Percentiles rank a stretch among this genome's conserved stretches.
phyloP scores from a whole-genome alignment of 768 basidiomycete genomes.

The Crepidotus variabilis region DNA sequence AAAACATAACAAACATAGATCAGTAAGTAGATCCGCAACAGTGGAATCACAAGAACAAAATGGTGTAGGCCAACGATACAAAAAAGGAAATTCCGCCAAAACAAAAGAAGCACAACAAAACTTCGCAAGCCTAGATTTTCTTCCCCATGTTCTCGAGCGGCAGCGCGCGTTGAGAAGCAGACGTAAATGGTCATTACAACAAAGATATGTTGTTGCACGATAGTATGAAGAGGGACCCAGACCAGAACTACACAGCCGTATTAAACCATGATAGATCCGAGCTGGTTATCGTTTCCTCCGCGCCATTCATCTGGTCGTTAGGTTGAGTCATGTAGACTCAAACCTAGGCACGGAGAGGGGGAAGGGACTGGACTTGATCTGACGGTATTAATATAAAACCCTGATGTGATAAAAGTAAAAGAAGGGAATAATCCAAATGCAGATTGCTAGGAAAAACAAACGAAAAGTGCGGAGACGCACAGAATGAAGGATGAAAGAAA shows the following conservation, averaged over 20 bases:
- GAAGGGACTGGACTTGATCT: not conserved
- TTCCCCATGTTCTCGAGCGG: not conserved
- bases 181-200: not conserved
- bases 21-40: not conserved
- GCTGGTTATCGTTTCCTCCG: not conserved
- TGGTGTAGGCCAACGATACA: not conserved
- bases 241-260: not conserved
- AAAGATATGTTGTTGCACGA: not conserved
- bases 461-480: too few relatives aligned
- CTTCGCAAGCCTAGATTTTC: not conserved
- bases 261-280: not conserved
- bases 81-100: not conserved
- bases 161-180: not conserved
- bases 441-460: too few relatives aligned
- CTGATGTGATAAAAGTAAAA: not conserved
- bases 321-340: not conserved
- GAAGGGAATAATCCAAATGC: too few relatives aligned
- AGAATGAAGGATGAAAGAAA: too few relatives aligned
- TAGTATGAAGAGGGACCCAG: not conserved
- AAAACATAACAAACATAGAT: constrained; percentile 2
- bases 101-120: not conserved
- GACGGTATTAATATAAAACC: not conserved
- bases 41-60: too few relatives aligned
- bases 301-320: not conserved
- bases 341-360: not conserved